Evolutionary conservation across 2,329 filamentous ascomycete genomes (phyloP).

Genomic region (Anisogramma anomala): DNA sequence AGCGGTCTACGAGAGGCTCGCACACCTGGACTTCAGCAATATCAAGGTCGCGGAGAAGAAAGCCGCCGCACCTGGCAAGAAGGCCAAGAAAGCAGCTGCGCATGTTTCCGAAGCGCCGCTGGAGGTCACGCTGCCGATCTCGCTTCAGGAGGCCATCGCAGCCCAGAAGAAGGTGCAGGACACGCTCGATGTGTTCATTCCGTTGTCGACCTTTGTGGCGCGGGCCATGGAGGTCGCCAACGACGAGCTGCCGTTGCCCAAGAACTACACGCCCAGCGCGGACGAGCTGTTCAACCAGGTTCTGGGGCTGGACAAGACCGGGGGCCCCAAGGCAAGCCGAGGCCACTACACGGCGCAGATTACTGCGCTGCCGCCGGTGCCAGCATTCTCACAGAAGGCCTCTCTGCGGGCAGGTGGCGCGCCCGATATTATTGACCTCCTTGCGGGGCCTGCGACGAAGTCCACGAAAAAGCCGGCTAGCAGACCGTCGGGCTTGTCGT

Average conservation of each 20-base stretch:
- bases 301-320: conserved; percentile 52
- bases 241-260: conserved; percentile 63
- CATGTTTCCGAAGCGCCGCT: conserved; percentile 36
- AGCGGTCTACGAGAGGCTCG: conserved; percentile 59
- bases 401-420: conserved; percentile 31
- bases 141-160: conserved; percentile 65
- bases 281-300: conserved; percentile 85
- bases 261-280: conserved; percentile 52
- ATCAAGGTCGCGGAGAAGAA: conserved; percentile 65
- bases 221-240: conserved; percentile 82
- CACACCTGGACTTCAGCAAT: conserved; percentile 86
- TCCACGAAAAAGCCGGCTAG: conserved; percentile 23
- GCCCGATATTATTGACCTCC: conserved; percentile 72
- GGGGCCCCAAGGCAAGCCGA: conserved; percentile 37
- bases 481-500: conserved; percentile 34
- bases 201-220: conserved; percentile 75
- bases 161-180: conserved; percentile 71
- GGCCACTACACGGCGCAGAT: conserved; percentile 65
- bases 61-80: conserved; percentile 25
- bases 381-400: conserved; percentile 24
- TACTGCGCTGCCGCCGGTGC: conserved; percentile 40
- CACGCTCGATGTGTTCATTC: conserved; percentile 67
- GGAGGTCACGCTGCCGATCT: conserved; percentile 62
- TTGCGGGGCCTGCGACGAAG: conserved; percentile 33
- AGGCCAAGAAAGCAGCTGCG: conserved; percentile 26